A percentile compares a stretch with the other conserved stretches of the same genome.
phyloP scores from a whole-genome alignment of 139 green algal species.

The Cymbomonas tetramitiformis region DNA sequence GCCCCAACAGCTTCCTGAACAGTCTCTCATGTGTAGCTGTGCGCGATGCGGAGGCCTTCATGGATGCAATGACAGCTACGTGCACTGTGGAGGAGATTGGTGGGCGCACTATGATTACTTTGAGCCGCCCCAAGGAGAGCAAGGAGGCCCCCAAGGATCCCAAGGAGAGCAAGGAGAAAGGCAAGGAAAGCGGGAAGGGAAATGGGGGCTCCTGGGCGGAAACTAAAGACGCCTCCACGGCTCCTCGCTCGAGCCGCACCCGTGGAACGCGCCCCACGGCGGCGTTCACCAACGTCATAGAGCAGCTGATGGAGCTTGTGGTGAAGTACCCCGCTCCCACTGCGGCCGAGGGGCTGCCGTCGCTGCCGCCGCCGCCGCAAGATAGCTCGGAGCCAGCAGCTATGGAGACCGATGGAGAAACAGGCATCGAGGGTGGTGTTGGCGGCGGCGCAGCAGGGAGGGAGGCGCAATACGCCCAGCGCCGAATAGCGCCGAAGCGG shows the following conservation, averaged over 20 bases:
- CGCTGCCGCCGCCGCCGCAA: too few relatives aligned
- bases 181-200: neutral
- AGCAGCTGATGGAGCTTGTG: slow-evolving; percentile 60
- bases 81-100: too few relatives aligned
- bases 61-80: too few relatives aligned
- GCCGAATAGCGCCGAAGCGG: neutral
- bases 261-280: neutral
- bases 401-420: neutral
- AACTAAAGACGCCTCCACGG: neutral
- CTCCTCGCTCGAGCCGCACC: neutral
- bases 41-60: too few relatives aligned
- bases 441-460: neutral
- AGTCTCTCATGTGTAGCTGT: too few relatives aligned
- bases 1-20: neutral
- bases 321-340: slow-evolving; percentile 29
- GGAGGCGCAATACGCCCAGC: neutral
- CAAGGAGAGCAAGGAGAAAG: too few relatives aligned
- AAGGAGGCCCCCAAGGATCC: too few relatives aligned
- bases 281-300: slow-evolving; percentile 44
- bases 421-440: slow-evolving; percentile 21
- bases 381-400: too few relatives aligned
- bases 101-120: too few relatives aligned
- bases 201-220: neutral
- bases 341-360: neutral
- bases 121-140: too few relatives aligned